Base-by-base conservation (phyloP, 2,329 filamentous ascomycete species). In the Penicillium sp. region DNA sequence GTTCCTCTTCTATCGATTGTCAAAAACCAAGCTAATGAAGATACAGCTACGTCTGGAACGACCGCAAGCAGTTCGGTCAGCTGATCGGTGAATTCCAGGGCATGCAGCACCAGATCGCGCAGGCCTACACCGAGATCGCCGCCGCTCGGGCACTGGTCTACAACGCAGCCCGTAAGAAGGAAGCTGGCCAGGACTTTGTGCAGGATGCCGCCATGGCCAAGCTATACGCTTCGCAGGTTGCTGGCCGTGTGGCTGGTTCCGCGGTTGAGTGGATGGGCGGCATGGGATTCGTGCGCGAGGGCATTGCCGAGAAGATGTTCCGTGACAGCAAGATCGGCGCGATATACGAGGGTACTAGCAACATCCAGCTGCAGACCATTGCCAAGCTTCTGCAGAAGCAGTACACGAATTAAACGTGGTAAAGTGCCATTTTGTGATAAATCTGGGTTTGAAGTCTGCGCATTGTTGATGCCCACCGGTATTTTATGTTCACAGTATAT, bases 211-310 rank as follows among this genome's bases (percentile, higher is more conserved):
- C 93, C 61, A 98, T 98, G 93, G 93, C 93, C 46, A 98, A 98
- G 79, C 80, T 98, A 47, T 95, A 88, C 69, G 84, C 93, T 2
- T 93, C 88, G 4, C 93, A 98, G 74, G 89, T 98, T 28, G 93
- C 93, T 0, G 88, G 88, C 18, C 84, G 83, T 47, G 92, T 98
- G 18, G 87, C 86, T 47, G 84, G 91, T 6, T 80, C 87, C 42
- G 93, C 92, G 0, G 83, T 98, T 25, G 93, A 98, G 75, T 98
- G 93, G 93, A 97, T 97, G 92, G 93, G 93, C 42, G 93, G 93
- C 38, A 97, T 98, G 93, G 93, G 93, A 40, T 98, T 98, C 64
- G 93, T 98, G 13, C 79, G 93, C 39, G 93, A 98, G 72, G 93
- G 93, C 0, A 83, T 95, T 50, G 93, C 93, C 0, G 93, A 98